A percentile compares a stretch with the other conserved stretches of the same genome.
These are phyloP conservation scores for Umbelopsis sp. DNA, from an alignment of 192 early-diverging fungal species.

Conservation along the genomic window DNA sequence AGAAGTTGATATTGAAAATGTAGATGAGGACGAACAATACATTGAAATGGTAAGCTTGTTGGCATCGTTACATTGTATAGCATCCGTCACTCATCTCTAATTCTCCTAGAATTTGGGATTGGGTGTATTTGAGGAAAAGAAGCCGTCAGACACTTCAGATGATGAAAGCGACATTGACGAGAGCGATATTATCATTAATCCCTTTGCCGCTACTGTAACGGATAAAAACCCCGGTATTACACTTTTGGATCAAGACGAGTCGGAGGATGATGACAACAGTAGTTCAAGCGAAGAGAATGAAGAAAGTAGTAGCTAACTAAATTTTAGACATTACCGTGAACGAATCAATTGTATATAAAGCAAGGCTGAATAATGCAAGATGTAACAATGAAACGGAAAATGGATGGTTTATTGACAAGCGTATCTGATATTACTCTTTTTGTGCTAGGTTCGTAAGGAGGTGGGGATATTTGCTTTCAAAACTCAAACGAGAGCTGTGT, in stretches of 20 bases:
- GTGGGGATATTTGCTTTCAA: background rate
- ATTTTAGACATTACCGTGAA: background rate
- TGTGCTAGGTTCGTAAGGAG: background rate
- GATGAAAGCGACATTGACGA: slow-evolving; percentile 28
- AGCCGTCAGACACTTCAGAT: slow-evolving; percentile 25
- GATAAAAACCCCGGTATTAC: slow-evolving; percentile 9
- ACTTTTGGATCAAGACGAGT: background rate
- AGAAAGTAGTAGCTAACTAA: background rate
- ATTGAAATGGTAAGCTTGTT: slow-evolving; percentile 52
- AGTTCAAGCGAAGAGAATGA: background rate
- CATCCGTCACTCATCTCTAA: slow-evolving; percentile 15
- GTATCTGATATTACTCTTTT: background rate
- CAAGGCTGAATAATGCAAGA: background rate
- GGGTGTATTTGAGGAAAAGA: slow-evolving; percentile 50
- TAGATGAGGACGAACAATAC: slow-evolving; percentile 55
- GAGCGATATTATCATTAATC: slow-evolving; percentile 22
- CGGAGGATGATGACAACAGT: background rate
- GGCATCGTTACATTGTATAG: background rate
- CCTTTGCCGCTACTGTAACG: background rate
- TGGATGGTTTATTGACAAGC: background rate
- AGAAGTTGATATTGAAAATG: slow-evolving; percentile 55
- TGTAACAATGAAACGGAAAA: background rate
- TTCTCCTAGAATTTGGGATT: slow-evolving; percentile 41
- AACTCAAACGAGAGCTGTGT: background rate
- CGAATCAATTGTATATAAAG: slow-evolving; percentile 11